These are phyloP conservation scores for Rhizopogon vulgaris DNA, from an alignment of 768 basidiomycete genomes.

Conservation along the genomic window DNA sequence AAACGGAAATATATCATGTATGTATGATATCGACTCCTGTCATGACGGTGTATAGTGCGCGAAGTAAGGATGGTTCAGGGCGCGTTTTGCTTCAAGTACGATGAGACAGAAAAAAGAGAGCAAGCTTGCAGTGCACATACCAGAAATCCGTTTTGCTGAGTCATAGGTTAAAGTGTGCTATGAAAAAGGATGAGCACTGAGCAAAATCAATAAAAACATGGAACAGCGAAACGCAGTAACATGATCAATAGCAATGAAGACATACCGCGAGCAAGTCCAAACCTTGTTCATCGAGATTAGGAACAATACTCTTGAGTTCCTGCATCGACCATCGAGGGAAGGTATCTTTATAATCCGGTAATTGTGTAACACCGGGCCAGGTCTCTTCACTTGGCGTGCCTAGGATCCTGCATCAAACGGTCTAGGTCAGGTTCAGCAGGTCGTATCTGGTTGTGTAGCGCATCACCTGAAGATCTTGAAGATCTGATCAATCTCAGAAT, in stretches of 20 bases:
- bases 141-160: slow-evolving; percentile 87
- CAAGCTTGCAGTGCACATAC: slow-evolving; percentile 34
- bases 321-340: slow-evolving; percentile 93
- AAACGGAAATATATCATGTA: neutral
- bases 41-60: slow-evolving; percentile 39
- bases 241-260: neutral
- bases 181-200: neutral
- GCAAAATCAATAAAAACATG: neutral
- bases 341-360: slow-evolving; percentile 94
- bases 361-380: slow-evolving; percentile 84
- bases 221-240: neutral
- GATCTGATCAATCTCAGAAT: slow-evolving; percentile 99
- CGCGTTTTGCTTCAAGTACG: slow-evolving; percentile 46
- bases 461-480: slow-evolving; percentile 95
- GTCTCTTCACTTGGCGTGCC: slow-evolving; percentile 88
- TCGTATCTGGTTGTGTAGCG: neutral
- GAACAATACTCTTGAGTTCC: slow-evolving; percentile 61
- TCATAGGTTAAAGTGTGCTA: slow-evolving; percentile 79
- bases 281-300: slow-evolving; percentile 70
- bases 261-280: slow-evolving; percentile 72
- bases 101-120: slow-evolving; percentile 1
- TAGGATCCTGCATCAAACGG: slow-evolving; percentile 56
- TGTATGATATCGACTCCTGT: slow-evolving; percentile 3
- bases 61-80: slow-evolving; percentile 43
- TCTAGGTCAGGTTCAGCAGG: neutral